Evolutionary conservation across 2,329 filamentous ascomycete species (phyloP), one percentile per base, ranked within the genome.

Genomic region (Aspergillus quadricinctus): DNA sequence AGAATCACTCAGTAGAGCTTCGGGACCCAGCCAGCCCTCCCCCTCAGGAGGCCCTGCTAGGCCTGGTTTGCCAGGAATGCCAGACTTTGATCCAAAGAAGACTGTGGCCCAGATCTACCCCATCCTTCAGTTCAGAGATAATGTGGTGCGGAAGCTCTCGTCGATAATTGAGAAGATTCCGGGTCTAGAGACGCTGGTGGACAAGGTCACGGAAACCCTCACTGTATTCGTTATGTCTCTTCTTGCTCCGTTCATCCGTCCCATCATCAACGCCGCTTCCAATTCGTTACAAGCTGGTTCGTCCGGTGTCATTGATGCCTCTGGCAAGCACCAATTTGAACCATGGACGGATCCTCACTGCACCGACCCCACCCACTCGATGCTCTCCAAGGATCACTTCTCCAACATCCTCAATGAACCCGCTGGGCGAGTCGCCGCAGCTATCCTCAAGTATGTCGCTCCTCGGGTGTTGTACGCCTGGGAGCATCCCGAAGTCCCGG

Each of bases 221-320:
- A 96, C 93, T 0, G 82, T 96, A 6, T 97, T 97, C 70, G 85
- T 99, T 51, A 83, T 99, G 59, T 92, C 92, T 5, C 83, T 99
- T 1, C 81, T 99, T 19, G 90, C 94, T 0, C 94, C 94, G 0
- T 97, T 95, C 72, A 83, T 99, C 59, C 86, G 92, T 55, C 94
- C 94, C 10, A 88, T 99, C 69, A 97, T 99, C 73, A 88, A 88
- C 52, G 85, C 89, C 53, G 91, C 93, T 4, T 93, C 91, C 23
- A 87, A 92, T 68, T 84, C 86, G 35, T 80, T 99, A 27, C 96
- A 97, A 76, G 83, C 88, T 25, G 93, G 94, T 3, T 96, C 91
- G 9, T 88, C 89, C 0, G 83, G 85, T 0, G 84, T 88, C 27
- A 78, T 88, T 37, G 79, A 77, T 57, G 82, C 88, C 50, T 90